Evolutionary conservation across 2,329 filamentous ascomycete species (phyloP), one percentile per base, ranked within the genome.

Genomic region (Eutypella sp.): DNA sequence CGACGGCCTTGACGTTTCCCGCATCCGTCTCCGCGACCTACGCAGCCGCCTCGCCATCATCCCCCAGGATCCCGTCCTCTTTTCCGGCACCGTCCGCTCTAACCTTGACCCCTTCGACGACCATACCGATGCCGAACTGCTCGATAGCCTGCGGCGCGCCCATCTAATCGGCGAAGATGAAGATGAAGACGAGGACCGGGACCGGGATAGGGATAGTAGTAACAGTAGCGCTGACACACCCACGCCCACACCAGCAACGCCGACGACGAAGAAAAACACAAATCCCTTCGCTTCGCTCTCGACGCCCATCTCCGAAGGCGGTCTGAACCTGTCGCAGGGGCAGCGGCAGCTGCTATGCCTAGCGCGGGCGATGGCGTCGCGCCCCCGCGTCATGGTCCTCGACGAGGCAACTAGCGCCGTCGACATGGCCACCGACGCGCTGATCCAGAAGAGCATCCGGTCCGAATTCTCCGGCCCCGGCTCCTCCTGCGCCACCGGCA

Each of bases 371-470:
- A 88, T 89, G 54, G 81, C 89, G 20, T 75, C 80, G 0, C 76
- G 82, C 0, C 85, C 87, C 3, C 85, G 85, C 59, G 81, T 92
- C 55, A 85, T 92, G 78, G 81, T 91, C 2, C 75, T 91, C 1
- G 87, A 92, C 60, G 87, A 91, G 67, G 87, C 87, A 1, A 92
- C 87, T 0, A 84, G 79, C 3, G 85, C 87, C 0, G 85, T 91
- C 2, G 87, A 90, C 62, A 88, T 89, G 82, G 72, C 76, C 34
- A 90, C 87, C 0, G 87, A 91, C 60, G 70, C 75, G 1, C 74
- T 88, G 22, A 90, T 90, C 57, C 86, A 90, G 67, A 76, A 82
- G 5, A 81, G 75, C 42, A 89, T 90, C 54, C 75, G 85, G 19
- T 80, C 85, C 57, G 84, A 88, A 60, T 89, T 89, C 52, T n/a